Conservation (phyloP, 257 asterid species). For the Avicennia marina region DNA sequence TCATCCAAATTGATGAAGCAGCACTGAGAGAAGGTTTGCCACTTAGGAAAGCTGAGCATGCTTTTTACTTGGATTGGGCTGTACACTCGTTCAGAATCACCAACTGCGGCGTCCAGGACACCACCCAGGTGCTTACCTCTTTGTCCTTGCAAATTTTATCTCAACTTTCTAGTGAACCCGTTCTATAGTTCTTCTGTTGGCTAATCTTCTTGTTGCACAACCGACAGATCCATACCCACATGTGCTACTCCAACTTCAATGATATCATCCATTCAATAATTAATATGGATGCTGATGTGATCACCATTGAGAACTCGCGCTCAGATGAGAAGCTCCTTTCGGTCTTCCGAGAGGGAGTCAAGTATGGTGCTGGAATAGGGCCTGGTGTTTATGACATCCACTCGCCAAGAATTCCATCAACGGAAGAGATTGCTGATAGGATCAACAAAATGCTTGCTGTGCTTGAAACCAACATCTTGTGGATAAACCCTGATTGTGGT, state of each 20-base stretch:
- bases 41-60: constrained; percentile 58
- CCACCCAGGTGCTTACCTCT: neutral
- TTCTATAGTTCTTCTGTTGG: too few species aligned
- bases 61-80: constrained; percentile 68
- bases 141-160: too few species aligned
- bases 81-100: constrained; percentile 72
- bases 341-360: constrained; percentile 84
- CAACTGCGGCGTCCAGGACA: constrained; percentile 43
- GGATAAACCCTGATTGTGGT: constrained; percentile 72
- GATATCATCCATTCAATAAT: constrained; percentile 96
- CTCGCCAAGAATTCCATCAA: constrained; percentile 66
- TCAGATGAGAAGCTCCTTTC: constrained; percentile 98
- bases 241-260: constrained; percentile 99
- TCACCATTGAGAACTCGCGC: constrained; percentile 95
- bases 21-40: constrained; percentile 69
- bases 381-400: constrained; percentile 73
- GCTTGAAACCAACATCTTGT: constrained; percentile 57
- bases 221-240: constrained; percentile 92
- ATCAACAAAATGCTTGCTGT: constrained; percentile 66
- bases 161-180: too few species aligned
- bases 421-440: constrained; percentile 54
- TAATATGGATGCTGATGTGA: constrained; percentile 97
- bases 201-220: too few species aligned
- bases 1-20: constrained; percentile 66
- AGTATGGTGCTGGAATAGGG: constrained; percentile 67